Conservation (phyloP, 768 basidiomycete species). For the Tylopilus subfusipes region DNA sequence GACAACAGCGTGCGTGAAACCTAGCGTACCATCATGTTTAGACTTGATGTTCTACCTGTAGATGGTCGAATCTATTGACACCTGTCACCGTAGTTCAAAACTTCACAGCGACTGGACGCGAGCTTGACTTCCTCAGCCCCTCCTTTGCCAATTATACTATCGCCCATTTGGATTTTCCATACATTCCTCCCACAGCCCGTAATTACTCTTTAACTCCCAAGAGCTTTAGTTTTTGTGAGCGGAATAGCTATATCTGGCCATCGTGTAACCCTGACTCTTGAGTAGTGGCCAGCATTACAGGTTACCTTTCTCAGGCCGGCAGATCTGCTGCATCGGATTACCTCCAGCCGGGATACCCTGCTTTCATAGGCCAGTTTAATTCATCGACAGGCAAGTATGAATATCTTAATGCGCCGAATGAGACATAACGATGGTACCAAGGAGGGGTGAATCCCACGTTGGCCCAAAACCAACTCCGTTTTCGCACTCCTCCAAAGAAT, state of each 20-base stretch:
- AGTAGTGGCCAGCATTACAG: not conserved
- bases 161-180: not conserved
- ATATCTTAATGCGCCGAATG: not conserved
- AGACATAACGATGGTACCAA: not conserved
- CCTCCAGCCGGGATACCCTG: not conserved
- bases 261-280: not conserved
- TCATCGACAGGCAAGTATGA: not conserved
- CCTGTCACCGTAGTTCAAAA: not conserved
- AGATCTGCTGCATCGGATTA: not conserved
- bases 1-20: not conserved
- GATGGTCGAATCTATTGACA: not conserved
- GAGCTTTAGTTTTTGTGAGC: not conserved
- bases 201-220: not conserved
- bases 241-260: not conserved
- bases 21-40: not conserved
- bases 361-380: not conserved
- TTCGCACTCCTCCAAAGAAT: not conserved
- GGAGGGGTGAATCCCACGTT: not conserved
- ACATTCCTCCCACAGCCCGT: not conserved
- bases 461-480: not conserved
- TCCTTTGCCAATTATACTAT: not conserved
- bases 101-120: not conserved
- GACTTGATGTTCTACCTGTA: not conserved
- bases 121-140: not conserved
- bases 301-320: not conserved